phyloP scores from a whole-genome alignment of 2,329 filamentous ascomycete genomes.

The Cyphellophora europaea region DNA sequence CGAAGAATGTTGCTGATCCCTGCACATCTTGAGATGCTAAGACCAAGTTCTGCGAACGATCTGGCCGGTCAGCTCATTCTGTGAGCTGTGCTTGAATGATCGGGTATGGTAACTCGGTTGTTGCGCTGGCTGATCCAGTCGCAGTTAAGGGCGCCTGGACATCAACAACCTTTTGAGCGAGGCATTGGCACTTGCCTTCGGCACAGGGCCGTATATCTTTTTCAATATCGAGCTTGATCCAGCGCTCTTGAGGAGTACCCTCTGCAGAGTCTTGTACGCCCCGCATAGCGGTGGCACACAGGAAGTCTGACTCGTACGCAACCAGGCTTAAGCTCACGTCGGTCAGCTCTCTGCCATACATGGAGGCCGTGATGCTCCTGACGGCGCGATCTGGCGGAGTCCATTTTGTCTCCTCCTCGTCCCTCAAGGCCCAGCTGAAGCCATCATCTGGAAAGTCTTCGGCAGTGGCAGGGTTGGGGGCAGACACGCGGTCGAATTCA shows the following conservation, averaged over 20 bases:
- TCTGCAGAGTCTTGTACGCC: slow-evolving; percentile 16
- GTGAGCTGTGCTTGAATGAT: no score
- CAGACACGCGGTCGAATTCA: slow-evolving; percentile 50
- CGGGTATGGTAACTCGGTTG: not conserved
- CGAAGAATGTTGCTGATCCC: no score
- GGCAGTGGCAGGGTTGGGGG: slow-evolving; percentile 39
- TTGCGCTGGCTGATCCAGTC: not conserved
- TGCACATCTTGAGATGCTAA: no score
- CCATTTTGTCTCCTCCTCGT: slow-evolving; percentile 21
- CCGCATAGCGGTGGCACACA: slow-evolving; percentile 47
- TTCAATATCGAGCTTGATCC: slow-evolving; percentile 38
- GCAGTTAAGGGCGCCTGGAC: not conserved
- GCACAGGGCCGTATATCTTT: slow-evolving; percentile 34
- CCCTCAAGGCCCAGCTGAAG: slow-evolving; percentile 1
- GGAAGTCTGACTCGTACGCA: slow-evolving; percentile 49
- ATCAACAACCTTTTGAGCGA: slow-evolving; percentile 5
- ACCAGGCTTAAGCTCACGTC: slow-evolving; percentile 50
- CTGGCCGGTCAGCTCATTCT: no score
- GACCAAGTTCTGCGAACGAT: no score
- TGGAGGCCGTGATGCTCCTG: slow-evolving; percentile 37
- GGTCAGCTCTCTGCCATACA: slow-evolving; percentile 36
- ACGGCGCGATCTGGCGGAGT: slow-evolving; percentile 23
- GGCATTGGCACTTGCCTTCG: slow-evolving; percentile 27
- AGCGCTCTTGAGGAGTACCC: slow-evolving; percentile 25
- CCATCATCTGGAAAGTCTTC: slow-evolving; percentile 15